A percentile compares a stretch with the other conserved stretches of the same genome.
phyloP scores from a whole-genome alignment of 78 protist species.

The Neovahlkampfia damariscottae region DNA sequence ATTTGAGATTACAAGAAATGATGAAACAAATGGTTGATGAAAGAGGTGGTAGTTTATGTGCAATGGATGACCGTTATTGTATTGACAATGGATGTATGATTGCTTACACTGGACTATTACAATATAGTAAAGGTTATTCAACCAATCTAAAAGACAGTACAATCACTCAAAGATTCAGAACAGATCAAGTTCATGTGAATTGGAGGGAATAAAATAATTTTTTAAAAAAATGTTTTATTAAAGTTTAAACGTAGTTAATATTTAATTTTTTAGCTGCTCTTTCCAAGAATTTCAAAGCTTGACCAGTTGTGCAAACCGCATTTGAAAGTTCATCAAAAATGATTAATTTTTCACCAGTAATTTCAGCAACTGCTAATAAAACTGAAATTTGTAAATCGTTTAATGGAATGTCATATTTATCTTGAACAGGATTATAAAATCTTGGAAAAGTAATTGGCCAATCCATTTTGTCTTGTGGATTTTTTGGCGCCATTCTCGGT shows the following conservation, averaged over 20 bases:
- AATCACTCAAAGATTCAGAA: conserved; percentile 88
- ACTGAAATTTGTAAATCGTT: conserved; percentile 2
- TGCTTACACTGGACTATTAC: conserved; percentile 80
- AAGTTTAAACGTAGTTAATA: too few relatives aligned
- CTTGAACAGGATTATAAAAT: too few relatives aligned
- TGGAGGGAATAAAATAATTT: conserved; percentile 70
- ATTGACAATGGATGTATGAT: conserved; percentile 99
- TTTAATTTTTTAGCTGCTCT: too few relatives aligned
- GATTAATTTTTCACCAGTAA: too few relatives aligned
- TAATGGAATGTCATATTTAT: neutral
- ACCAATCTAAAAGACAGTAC: conserved; percentile 49
- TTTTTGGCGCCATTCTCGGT: neutral
- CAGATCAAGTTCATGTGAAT: conserved; percentile 85
- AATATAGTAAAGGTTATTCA: conserved; percentile 32
- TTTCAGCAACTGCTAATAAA: too few relatives aligned
- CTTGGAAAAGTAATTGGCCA: neutral
- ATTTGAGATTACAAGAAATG: conserved; percentile 83
- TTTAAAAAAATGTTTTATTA: neutral
- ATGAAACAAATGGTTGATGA: conserved; percentile 82
- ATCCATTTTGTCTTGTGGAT: neutral
- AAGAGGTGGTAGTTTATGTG: conserved; percentile 70
- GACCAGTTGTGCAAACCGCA: too few relatives aligned
- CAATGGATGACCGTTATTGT: conserved; percentile 92
- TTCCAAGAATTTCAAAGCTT: too few relatives aligned
- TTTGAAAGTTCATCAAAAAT: too few relatives aligned